phyloP scores from a whole-genome alignment of 108 stramenopile species.

The Epipyxis sp. region DNA sequence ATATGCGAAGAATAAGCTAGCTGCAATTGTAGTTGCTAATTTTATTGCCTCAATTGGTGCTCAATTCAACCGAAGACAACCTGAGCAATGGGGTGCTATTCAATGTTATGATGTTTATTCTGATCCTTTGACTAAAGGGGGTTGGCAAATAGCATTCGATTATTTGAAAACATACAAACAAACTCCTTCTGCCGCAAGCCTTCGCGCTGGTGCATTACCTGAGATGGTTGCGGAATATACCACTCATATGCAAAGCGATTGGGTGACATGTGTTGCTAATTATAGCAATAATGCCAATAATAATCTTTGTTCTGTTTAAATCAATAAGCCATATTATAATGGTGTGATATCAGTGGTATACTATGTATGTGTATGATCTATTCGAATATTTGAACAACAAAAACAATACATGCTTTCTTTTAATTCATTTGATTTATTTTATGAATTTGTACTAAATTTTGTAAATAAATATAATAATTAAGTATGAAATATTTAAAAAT shows the following conservation, averaged over 20 bases:
- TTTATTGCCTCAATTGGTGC: neutral
- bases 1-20: neutral
- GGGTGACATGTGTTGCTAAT: neutral
- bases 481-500: no score
- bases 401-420: no score
- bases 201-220: neutral
- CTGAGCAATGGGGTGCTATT: neutral
- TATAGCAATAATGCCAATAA: neutral
- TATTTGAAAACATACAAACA: neutral
- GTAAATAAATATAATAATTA: no score
- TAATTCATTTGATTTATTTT: no score
- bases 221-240: neutral
- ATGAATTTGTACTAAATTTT: no score
- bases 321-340: no score
- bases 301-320: neutral
- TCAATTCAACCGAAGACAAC: neutral
- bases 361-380: no score
- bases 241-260: neutral
- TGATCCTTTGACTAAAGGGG: neutral
- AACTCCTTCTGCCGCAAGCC: neutral
- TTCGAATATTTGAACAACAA: no score
- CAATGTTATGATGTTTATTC: neutral
- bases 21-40: neutral
- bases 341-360: no score
- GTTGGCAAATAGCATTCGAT: neutral